A percentile compares a stretch with the other conserved stretches of the same genome.
Conservation (phyloP, 305 asterid species). For the Solanum hybrid region DNA sequence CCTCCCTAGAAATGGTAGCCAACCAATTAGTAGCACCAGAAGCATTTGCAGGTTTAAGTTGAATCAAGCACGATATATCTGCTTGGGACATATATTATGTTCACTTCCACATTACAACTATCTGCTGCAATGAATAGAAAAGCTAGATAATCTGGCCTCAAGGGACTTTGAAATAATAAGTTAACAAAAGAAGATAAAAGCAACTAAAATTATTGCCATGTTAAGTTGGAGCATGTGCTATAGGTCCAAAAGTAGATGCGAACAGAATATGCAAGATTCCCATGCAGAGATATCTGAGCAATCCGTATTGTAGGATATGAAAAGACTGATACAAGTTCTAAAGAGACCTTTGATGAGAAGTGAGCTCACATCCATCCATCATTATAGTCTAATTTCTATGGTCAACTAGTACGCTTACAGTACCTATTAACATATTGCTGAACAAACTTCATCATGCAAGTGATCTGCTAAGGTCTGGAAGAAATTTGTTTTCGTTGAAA, state of each 20-base stretch:
- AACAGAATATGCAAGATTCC: not conserved
- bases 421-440: not conserved
- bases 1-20: not conserved
- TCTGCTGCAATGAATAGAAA: not conserved
- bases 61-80: not conserved
- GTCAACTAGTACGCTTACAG: not conserved
- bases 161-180: not conserved
- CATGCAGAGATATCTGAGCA: not conserved
- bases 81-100: not conserved
- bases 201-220: not conserved
- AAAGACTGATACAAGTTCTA: not conserved
- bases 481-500: not conserved
- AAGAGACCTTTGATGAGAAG: not conserved
- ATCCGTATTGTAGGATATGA: not conserved
- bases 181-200: not conserved
- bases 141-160: not conserved
- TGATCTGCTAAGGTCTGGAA: not conserved
- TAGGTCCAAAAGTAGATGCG: not conserved
- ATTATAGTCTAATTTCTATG: not conserved
- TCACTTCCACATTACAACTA: not conserved
- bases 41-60: not conserved
- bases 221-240: not conserved
- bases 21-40: not conserved
- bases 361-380: not conserved
- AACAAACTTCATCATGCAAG: not conserved